Base-by-base conservation (phyloP, 2,329 filamentous ascomycete genomes). In the Monilinia aucupariae region DNA sequence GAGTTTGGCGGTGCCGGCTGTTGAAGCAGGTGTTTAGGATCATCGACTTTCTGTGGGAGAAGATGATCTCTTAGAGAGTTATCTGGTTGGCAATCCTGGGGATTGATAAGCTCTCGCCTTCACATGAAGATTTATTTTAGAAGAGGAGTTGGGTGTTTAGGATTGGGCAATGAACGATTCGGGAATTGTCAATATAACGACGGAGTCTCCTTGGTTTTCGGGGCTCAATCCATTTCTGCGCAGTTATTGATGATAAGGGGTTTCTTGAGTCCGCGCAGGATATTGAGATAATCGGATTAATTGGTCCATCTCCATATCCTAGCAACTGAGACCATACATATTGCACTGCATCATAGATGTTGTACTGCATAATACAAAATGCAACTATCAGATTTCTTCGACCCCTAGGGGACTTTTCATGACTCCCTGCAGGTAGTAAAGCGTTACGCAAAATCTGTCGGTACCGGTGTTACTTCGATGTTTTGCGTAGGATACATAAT, bases 1-100 rank as follows among this genome's bases (percentile, higher is more conserved):
- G 93, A 86, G 88, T 72, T 73, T 88, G 65, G 66, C 27, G 5
- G n/a, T 58, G 4, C 43, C 60, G 5, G 25, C 52, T 22, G 52
- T 30, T 22, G 34, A 58, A 22, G 60, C 43, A 10, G 60, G 52
- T 5, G 59, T 61, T 30, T 61, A 32, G 25, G 30, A 6, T 22
- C 13, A 25, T 37, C 32, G 7, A 30, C 1, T 1, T 1, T 48
- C n/a, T n/a, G 10, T 27, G 30, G 30, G 30, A 34, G n/a, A 9
- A 34, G 39, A 45, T n/a, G 27, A 12, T 22, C 6, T 2, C 34
- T 7, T 20, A 17, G 5, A n/a, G n/a, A 25, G 8, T 3, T 25
- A 58, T 25, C 10, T 34, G 27, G n/a, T 25, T 30, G 9, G 8
- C 8, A 4, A 20, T 17, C 1, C 22, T 4, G 7, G 27, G 27